A percentile compares a stretch with the other conserved stretches of the same genome.
phyloP scores from a whole-genome alignment of 75 land plant species.

The Adiantum capillusveneris region DNA sequence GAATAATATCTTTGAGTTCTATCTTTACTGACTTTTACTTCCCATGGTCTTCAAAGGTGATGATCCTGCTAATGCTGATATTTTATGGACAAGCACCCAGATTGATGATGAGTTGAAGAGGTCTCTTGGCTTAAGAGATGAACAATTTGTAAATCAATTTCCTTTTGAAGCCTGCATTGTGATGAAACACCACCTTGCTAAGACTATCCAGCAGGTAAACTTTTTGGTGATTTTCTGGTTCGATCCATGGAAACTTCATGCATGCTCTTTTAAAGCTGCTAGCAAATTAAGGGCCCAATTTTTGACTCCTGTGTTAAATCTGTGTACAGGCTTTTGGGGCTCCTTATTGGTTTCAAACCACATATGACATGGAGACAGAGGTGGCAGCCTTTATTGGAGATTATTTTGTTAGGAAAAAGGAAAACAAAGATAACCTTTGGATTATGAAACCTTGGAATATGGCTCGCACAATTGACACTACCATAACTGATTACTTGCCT shows the following conservation, averaged over 20 bases:
- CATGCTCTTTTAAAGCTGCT: no score
- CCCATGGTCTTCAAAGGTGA: constrained; percentile 35
- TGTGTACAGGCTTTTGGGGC: constrained; percentile 63
- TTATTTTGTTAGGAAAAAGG: constrained; percentile 53
- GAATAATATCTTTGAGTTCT: no score
- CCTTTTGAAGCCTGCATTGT: constrained; percentile 94
- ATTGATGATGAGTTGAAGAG: constrained; percentile 74
- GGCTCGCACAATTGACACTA: constrained; percentile 97
- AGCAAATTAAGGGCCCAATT: no score
- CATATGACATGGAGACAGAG: constrained; percentile 86
- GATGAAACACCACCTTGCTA: constrained; percentile 95
- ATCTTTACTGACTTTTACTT: no score
- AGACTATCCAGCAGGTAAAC: constrained; percentile 80
- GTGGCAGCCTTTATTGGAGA: constrained; percentile 82
- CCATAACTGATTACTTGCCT: constrained; percentile 67
- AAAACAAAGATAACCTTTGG: constrained; percentile 76
- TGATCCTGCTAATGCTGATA: constrained; percentile 78
- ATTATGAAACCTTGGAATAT: constrained; percentile 98
- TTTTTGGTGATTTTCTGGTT: not conserved
- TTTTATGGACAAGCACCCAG: constrained; percentile 84
- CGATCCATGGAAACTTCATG: not conserved
- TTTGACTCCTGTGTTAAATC: not conserved
- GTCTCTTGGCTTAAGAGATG: constrained; percentile 49
- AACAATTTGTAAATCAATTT: constrained; percentile 85
- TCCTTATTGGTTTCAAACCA: constrained; percentile 83